Evolutionary conservation across 2,329 filamentous ascomycete species (phyloP).

Genomic region (Ciborinia camelliae): DNA sequence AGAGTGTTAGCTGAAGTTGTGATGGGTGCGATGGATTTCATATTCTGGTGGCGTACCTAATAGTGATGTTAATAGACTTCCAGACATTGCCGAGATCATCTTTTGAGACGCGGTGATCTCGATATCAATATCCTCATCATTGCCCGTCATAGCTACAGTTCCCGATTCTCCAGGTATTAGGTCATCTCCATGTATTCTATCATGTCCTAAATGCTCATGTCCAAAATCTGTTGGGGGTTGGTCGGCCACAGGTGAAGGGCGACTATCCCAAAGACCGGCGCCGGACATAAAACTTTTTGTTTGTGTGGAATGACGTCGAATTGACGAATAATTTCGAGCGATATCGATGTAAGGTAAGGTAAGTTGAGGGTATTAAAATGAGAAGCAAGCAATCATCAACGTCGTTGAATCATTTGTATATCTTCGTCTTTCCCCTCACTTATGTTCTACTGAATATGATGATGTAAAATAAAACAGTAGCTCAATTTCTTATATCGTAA

Average conservation of each 20-base stretch:
- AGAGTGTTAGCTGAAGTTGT: constrained; percentile 17
- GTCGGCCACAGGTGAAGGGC: constrained; percentile 21
- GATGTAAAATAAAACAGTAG: constrained; percentile 3
- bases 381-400: not conserved
- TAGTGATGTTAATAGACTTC: constrained; percentile 84
- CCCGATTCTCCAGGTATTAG: constrained; percentile 29
- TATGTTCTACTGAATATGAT: not conserved
- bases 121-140: constrained; percentile 43
- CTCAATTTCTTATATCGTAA: not conserved
- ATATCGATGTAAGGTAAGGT: not conserved
- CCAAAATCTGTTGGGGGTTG: constrained; percentile 29
- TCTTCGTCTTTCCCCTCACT: too few species aligned
- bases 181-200: constrained; percentile 34
- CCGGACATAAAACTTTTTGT: constrained; percentile 27
- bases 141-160: constrained; percentile 34
- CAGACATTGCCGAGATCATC: constrained; percentile 91
- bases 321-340: not conserved
- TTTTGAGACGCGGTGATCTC: constrained; percentile 82
- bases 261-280: constrained; percentile 28
- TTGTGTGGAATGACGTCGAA: constrained; percentile 17
- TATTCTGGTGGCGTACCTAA: constrained; percentile 58
- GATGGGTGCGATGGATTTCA: not conserved
- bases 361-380: too few species aligned
- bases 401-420: not conserved
- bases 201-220: constrained; percentile 28